Percentiles rank a stretch among this genome's conserved stretches.
Conservation (phyloP, 2,329 filamentous ascomycete genomes). For the Ramularia endophylla region DNA sequence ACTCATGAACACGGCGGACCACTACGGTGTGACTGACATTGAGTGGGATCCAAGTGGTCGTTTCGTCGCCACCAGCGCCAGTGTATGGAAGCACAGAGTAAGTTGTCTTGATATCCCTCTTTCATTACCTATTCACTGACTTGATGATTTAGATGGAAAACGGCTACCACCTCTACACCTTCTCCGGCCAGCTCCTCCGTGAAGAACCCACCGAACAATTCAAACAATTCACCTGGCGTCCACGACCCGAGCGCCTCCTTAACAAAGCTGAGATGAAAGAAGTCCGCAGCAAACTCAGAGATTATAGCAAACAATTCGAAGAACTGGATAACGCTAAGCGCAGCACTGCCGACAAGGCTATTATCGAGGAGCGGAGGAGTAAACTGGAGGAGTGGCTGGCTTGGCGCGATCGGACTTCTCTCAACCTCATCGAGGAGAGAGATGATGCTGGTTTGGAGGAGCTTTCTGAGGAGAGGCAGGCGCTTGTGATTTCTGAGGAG, state of each 20-base stretch:
- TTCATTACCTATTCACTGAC: not conserved
- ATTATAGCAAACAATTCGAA: constrained; percentile 92
- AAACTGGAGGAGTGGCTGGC: constrained; percentile 82
- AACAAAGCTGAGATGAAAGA: constrained; percentile 96
- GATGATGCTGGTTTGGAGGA: constrained; percentile 60
- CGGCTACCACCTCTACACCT: constrained; percentile 97
- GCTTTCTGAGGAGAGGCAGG: constrained; percentile 57
- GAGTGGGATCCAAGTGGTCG: constrained; percentile 97
- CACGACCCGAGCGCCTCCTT: constrained; percentile 83
- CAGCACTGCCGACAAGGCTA: constrained; percentile 86
- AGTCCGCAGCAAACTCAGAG: constrained; percentile 95
- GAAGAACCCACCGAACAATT: constrained; percentile 95
- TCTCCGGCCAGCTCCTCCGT: constrained; percentile 80
- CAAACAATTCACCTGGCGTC: constrained; percentile 95
- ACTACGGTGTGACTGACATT: constrained; percentile 96
- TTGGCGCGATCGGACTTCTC: constrained; percentile 71
- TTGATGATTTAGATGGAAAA: constrained; percentile 82
- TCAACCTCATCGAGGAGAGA: constrained; percentile 67
- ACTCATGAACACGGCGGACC: constrained; percentile 86
- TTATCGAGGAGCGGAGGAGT: constrained; percentile 79
- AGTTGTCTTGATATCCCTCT: constrained; percentile 33
- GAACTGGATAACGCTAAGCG: constrained; percentile 92
- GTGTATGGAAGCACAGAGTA: constrained; percentile 93
- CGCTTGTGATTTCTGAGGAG: constrained; percentile 46
- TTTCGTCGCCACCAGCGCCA: constrained; percentile 89